phyloP scores from a whole-genome alignment of 2,329 filamentous ascomycete species.

The Talaromyces rugulosus region DNA sequence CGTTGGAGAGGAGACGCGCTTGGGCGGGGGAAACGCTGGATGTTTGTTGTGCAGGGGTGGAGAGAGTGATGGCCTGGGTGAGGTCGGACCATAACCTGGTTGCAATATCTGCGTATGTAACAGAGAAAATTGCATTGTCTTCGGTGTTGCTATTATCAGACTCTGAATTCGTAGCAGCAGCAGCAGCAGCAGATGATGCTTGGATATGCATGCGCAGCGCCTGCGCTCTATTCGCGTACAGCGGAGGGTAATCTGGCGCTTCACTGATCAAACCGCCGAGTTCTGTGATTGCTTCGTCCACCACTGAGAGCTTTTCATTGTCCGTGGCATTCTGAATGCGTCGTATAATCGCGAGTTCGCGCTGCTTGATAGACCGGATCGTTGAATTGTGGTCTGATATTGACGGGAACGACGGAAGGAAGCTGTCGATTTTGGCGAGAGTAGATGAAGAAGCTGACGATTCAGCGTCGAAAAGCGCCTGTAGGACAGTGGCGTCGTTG shows the following conservation, averaged over 20 bases:
- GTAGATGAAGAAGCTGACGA: slow-evolving; percentile 30
- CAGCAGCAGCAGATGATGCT: slow-evolving; percentile 13
- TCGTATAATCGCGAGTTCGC: slow-evolving; percentile 38
- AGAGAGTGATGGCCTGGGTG: slow-evolving; percentile 42
- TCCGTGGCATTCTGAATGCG: slow-evolving; percentile 23
- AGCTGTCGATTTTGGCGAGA: slow-evolving; percentile 32
- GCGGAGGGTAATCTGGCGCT: slow-evolving; percentile 49
- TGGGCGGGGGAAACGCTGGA: slow-evolving; percentile 42
- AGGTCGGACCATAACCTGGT: slow-evolving; percentile 34
- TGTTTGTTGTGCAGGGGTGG: slow-evolving; percentile 36
- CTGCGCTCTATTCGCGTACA: slow-evolving; percentile 55
- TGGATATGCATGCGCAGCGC: slow-evolving; percentile 36
- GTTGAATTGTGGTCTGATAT: slow-evolving; percentile 29
- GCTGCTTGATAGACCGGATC: slow-evolving; percentile 35
- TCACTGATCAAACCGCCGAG: slow-evolving; percentile 41
- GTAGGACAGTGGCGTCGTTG: slow-evolving; percentile 43
- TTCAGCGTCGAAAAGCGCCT: slow-evolving; percentile 45
- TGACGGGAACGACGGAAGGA: slow-evolving; percentile 37
- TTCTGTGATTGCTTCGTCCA: slow-evolving; percentile 31
- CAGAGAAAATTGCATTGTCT: slow-evolving; percentile 20
- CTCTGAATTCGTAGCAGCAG: background rate
- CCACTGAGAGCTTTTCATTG: slow-evolving; percentile 13
- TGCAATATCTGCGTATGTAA: slow-evolving; percentile 16
- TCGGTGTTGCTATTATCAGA: slow-evolving; percentile 2
- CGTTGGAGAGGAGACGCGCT: slow-evolving; percentile 49